Conservation (phyloP, 257 asterid species). For the Solanum virginianum region DNA sequence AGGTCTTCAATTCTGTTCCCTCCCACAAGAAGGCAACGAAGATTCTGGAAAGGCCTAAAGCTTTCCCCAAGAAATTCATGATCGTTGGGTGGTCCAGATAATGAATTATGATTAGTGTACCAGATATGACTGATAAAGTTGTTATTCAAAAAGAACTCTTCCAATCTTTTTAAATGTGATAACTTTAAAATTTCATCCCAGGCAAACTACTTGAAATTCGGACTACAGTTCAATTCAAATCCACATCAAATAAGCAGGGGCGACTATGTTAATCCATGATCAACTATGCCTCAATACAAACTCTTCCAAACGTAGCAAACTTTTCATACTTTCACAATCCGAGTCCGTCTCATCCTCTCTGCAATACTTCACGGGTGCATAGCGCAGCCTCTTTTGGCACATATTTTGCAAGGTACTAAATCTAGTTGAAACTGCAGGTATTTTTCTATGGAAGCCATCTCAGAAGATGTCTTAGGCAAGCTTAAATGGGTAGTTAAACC, state of each 20-base stretch:
- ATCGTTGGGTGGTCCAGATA: constrained; percentile 16
- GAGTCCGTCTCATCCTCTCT: no score
- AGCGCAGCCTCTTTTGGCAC: constrained; percentile 88
- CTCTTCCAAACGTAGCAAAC: no score
- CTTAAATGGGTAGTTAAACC: constrained; percentile 70
- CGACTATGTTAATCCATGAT: no score
- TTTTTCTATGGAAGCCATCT: constrained; percentile 44
- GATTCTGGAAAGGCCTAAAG: constrained; percentile 43
- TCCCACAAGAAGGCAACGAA: constrained; percentile 67
- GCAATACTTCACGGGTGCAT: constrained; percentile 95
- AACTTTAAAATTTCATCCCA: no score
- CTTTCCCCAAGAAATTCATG: constrained; percentile 22
- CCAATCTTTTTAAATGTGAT: no score
- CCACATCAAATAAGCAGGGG: no score
- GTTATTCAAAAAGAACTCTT: constrained; percentile 76
- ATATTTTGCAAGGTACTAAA: constrained; percentile 54
- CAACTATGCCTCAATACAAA: no score
- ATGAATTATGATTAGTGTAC: constrained; percentile 39
- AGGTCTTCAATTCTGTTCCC: constrained; percentile 61
- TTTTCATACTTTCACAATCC: no score
- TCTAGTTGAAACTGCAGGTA: constrained; percentile 60
- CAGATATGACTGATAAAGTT: constrained; percentile 43
- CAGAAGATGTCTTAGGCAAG: constrained; percentile 55
- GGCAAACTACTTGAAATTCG: no score
- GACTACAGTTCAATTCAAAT: no score